Conservation (phyloP, 139 green algal species). For the Tetratostichococcus sp. region DNA sequence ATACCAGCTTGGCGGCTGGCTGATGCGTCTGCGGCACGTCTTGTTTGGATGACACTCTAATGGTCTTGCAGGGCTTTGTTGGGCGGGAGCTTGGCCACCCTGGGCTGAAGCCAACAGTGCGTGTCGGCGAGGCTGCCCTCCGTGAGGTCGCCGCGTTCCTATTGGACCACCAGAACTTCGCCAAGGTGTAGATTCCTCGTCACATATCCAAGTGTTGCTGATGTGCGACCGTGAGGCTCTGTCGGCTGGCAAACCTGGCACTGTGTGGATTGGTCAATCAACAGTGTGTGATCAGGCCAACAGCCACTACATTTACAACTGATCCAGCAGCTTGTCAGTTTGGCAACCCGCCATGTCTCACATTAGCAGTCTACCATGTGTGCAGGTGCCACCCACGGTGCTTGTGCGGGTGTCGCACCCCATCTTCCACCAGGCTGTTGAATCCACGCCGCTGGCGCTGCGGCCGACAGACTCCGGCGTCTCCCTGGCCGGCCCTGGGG, state of each 20-base stretch:
- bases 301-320: no score
- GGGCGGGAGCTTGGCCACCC: slow-evolving; percentile 82
- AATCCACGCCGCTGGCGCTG: background rate
- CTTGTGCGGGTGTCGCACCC: slow-evolving; percentile 81
- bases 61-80: slow-evolving; percentile 69
- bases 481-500: no score
- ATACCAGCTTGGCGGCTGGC: no score
- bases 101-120: slow-evolving; percentile 86
- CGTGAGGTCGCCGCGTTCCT: slow-evolving; percentile 95
- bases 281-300: no score
- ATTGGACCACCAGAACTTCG: slow-evolving; percentile 88
- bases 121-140: slow-evolving; percentile 90
- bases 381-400: background rate
- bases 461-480: background rate
- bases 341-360: no score
- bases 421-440: slow-evolving; percentile 55
- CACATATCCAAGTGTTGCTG: no score
- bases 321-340: no score
- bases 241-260: no score
- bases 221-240: no score
- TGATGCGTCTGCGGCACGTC: no score
- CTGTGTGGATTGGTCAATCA: no score
- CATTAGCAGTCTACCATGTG: background rate
- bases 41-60: no score
- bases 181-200: slow-evolving; percentile 71